phyloP scores from a whole-genome alignment of 495 filamentous ascomycete species.

The Penicillium cosmopolitanum region DNA sequence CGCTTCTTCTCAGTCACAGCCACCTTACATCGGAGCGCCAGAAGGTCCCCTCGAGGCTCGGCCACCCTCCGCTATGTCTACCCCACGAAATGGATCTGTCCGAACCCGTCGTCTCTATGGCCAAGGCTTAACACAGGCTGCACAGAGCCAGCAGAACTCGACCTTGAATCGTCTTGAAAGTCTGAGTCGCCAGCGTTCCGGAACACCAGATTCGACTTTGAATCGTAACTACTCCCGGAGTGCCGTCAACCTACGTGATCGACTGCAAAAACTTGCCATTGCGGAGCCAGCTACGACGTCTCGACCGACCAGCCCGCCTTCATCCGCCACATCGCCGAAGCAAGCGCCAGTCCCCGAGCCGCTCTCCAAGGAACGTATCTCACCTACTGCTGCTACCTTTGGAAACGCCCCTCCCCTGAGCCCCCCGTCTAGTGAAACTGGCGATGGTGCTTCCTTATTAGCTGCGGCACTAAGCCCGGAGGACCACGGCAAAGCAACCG shows the following conservation, averaged over 20 bases:
- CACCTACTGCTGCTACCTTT: slow-evolving; percentile 32
- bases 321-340: slow-evolving; percentile 43
- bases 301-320: slow-evolving; percentile 56
- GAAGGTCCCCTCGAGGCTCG: slow-evolving; percentile 18
- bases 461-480: slow-evolving; percentile 67
- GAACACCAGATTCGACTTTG: slow-evolving; percentile 43
- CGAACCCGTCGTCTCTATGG: slow-evolving; percentile 84
- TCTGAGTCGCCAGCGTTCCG: slow-evolving; percentile 57
- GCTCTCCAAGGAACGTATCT: slow-evolving; percentile 28
- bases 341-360: slow-evolving; percentile 27
- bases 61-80: slow-evolving; percentile 25
- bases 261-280: slow-evolving; percentile 54
- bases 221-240: slow-evolving; percentile 55
- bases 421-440: slow-evolving; percentile 71
- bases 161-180: slow-evolving; percentile 79
- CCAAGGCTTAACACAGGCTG: slow-evolving; percentile 75
- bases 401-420: slow-evolving; percentile 67
- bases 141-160: slow-evolving; percentile 78
- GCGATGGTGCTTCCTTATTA: slow-evolving; percentile 58
- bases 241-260: slow-evolving; percentile 58
- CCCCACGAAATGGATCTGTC: slow-evolving; percentile 54
- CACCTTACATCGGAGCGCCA: slow-evolving; percentile 21
- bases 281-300: slow-evolving; percentile 39
- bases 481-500: slow-evolving; percentile 84
- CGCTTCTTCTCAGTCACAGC: slow-evolving; percentile 44